Evolutionary conservation across 768 basidiomycete genomes (phyloP), one percentile per base, ranked within the genome.

Genomic region (Chiua virens): DNA sequence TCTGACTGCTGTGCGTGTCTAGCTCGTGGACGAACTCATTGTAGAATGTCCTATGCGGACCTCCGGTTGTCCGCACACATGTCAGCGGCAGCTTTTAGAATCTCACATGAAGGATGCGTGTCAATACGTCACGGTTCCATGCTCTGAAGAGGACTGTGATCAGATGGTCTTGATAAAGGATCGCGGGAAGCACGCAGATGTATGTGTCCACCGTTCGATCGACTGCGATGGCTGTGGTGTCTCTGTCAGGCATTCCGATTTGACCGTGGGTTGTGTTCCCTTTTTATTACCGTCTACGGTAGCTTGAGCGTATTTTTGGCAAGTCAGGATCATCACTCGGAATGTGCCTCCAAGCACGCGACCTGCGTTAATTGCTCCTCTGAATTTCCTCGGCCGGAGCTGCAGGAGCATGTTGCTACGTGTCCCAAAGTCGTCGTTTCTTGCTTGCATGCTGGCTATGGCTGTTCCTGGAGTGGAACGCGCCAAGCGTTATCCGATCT

Each of bases 11-110:
- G 17, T 35, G 14, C 30, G 48, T 44, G 45, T 55, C 18, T 56
- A 92, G 89, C 79, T 93, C 46, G 91, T 92, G 39, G 90, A 92
- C 55, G 91, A 93, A 71, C 76, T 93, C 39, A 38, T 78, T 14
- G 89, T 92, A 0, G 81, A 85, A 65, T 93, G 91, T 66, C 76
- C 81, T 8, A 75, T 88, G 51, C 74, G 74, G 21, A 54, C 61
- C 15, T 72, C 75, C 2, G 90, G 89, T 10, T 92, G 90, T 61
- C 56, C 63, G 6, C 68, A 82, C 65, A 81, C 78, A 3, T 82
- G 79, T 51, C 85, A 93, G 62, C 73, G 91, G 27, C 86, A 88
- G 61, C 66, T 82, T 22, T 66, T 89, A n/a, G 70, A 75, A 8
- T 57, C 73, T 1, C 91, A 93, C 64, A 65, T 90, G 52, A 76